These are phyloP conservation scores for Dichomitus squalens DNA, from an alignment of 1,284 basidiomycete genomes.

Conservation along the genomic window DNA sequence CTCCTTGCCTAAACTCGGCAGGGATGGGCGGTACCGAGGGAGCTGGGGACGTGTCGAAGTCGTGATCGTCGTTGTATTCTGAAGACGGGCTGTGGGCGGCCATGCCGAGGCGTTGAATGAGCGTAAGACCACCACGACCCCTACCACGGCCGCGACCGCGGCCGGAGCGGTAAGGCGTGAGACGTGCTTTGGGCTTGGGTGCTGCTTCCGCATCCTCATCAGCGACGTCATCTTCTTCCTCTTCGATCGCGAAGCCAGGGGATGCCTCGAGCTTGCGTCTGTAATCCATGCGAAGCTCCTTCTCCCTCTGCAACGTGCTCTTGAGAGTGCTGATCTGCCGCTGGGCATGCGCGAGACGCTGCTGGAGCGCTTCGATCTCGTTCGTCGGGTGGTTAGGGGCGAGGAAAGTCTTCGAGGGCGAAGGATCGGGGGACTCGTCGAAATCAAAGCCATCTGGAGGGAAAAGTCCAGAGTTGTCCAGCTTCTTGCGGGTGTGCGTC, in stretches of 20 bases:
- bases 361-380: constrained; percentile 79
- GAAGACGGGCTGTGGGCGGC: constrained; percentile 57
- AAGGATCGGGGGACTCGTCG: constrained; percentile 63
- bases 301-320: constrained; percentile 76
- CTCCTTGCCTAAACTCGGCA: constrained; percentile 42
- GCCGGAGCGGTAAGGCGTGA: constrained; percentile 41
- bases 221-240: constrained; percentile 47
- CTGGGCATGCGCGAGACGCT: constrained; percentile 80
- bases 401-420: constrained; percentile 60
- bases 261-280: constrained; percentile 51
- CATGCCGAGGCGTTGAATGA: constrained; percentile 64
- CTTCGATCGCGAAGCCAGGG: constrained; percentile 40
- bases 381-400: constrained; percentile 74
- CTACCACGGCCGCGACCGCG: constrained; percentile 42
- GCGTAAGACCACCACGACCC: constrained; percentile 53
- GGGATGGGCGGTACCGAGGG: constrained; percentile 54
- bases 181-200: constrained; percentile 31
- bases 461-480: constrained; percentile 58
- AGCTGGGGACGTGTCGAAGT: constrained; percentile 43
- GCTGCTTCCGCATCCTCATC: constrained; percentile 44
- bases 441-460: constrained; percentile 54
- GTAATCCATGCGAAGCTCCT: constrained; percentile 72
- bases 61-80: constrained; percentile 51
- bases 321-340: constrained; percentile 81
- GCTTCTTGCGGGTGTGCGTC: constrained; percentile 60